phyloP scores from a whole-genome alignment of 2,329 filamentous ascomycete genomes.

The Alternaria panax region DNA sequence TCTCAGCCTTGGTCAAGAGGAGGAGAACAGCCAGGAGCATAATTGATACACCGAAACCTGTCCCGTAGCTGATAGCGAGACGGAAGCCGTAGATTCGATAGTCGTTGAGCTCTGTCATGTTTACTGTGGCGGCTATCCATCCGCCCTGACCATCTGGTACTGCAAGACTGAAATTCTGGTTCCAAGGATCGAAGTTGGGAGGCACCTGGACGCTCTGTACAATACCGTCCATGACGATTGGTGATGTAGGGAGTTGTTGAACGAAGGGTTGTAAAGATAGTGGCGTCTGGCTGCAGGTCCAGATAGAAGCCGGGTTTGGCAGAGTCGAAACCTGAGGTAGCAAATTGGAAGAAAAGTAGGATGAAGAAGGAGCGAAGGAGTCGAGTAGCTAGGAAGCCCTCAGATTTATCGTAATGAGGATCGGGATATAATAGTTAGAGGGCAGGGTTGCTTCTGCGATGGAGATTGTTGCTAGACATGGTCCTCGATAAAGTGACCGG shows the following conservation, averaged over 20 bases:
- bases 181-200: conserved; percentile 58
- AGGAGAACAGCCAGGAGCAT: conserved; percentile 71
- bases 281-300: not conserved
- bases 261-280: not conserved
- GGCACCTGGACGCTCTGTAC: conserved; percentile 14
- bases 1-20: conserved; percentile 70
- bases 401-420: not conserved
- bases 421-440: conserved; percentile 12
- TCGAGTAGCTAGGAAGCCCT: not conserved
- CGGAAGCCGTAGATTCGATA: conserved; percentile 58
- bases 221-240: conserved; percentile 18
- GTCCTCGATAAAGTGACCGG: conserved; percentile 12
- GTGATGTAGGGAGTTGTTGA: not conserved
- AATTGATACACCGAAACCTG: conserved; percentile 73
- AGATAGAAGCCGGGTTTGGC: not conserved
- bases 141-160: conserved; percentile 50
- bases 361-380: conserved; percentile 9
- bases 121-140: conserved; percentile 45
- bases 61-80: conserved; percentile 69
- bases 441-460: not conserved
- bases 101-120: conserved; percentile 55
- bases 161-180: conserved; percentile 60
- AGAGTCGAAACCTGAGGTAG: not conserved
- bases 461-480: conserved; percentile 10
- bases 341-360: conserved; percentile 1